Percentiles rank a stretch among this genome's conserved stretches.
These are phyloP conservation scores for rapeseed (Brassica napus) DNA, from an alignment of 345 rosid genomes.

Conservation along the genomic window Da-Ae NC_063441.1:21153001-21153500, in stretches of 20 bases:
- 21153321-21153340: slow-evolving; percentile 38
- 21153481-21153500: background rate
- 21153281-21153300: background rate
- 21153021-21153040: background rate
- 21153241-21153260: slow-evolving; percentile 59
- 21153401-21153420: slow-evolving; percentile 69
- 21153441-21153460: slow-evolving; percentile 48
- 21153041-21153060: background rate
- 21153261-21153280: slow-evolving; percentile 4
- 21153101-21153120: slow-evolving; percentile 54
- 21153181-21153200: slow-evolving; percentile 77
- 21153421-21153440: slow-evolving; percentile 95
- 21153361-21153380: slow-evolving; percentile 97
- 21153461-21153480: background rate
- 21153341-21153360: slow-evolving; percentile 97
- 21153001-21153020: background rate
- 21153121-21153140: slow-evolving; percentile 96
- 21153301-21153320: background rate
- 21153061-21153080: background rate
- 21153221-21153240: slow-evolving; percentile 72
- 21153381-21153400: slow-evolving; percentile 76
- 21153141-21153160: slow-evolving; percentile 89
- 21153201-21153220: slow-evolving; percentile 73
- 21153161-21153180: slow-evolving; percentile 77
- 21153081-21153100: slow-evolving; percentile 3